phyloP scores from a whole-genome alignment of 2,329 filamentous ascomycete genomes.

The Aspergillus sp. region DNA sequence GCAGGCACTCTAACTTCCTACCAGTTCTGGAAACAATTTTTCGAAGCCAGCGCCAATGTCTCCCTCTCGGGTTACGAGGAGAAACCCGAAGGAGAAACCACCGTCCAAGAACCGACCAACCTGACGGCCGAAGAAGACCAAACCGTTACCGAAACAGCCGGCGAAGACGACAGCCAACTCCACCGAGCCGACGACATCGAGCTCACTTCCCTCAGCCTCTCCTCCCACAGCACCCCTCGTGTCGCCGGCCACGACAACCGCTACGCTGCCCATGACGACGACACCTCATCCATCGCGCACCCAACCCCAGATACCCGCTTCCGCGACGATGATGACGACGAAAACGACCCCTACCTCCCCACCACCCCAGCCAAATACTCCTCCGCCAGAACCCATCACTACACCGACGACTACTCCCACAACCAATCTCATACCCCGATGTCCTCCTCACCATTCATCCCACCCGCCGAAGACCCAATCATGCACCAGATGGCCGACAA shows the following conservation, averaged over 20 bases:
- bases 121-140: constrained; percentile 56
- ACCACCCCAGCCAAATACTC: constrained; percentile 38
- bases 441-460: constrained; percentile 56
- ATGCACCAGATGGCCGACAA: constrained; percentile 93
- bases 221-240: constrained; percentile 51
- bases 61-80: constrained; percentile 95
- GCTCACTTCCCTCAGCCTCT: constrained; percentile 45
- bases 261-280: constrained; percentile 35
- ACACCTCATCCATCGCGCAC: constrained; percentile 54
- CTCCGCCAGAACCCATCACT: constrained; percentile 26
- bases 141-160: constrained; percentile 41
- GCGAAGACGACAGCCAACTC: constrained; percentile 35
- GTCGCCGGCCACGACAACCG: constrained; percentile 21
- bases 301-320: constrained; percentile 71
- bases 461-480: constrained; percentile 67
- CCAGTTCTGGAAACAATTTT: constrained; percentile 99
- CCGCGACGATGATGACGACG: constrained; percentile 9
- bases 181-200: constrained; percentile 49
- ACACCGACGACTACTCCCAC: constrained; percentile 12
- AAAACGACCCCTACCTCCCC: constrained; percentile 39
- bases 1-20: background rate
- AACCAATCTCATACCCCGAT: constrained; percentile 63
- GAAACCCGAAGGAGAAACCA: constrained; percentile 61
- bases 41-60: constrained; percentile 96
- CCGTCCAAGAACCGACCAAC: constrained; percentile 52